A percentile compares a stretch with the other conserved stretches of the same genome.
These are phyloP conservation scores for Cotoneaster glaucophyllus DNA, from an alignment of 306 rosid genomes.

Conservation along the genomic window DNA sequence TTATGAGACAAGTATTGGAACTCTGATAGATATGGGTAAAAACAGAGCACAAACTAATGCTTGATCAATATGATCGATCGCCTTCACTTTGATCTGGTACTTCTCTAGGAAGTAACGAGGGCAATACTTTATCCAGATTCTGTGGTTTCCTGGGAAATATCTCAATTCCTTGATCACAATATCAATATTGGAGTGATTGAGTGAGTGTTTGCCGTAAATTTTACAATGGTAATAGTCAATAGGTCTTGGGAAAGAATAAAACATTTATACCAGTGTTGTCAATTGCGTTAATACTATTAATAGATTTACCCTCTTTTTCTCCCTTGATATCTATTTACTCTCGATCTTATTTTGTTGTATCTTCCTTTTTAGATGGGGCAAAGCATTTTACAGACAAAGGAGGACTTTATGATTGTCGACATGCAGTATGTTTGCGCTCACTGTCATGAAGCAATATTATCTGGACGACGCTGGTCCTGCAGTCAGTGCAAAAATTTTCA, in stretches of 20 bases:
- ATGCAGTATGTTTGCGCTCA: constrained; percentile 46
- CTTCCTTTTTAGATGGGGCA: constrained; percentile 42
- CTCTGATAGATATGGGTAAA: not conserved
- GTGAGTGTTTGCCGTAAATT: not conserved
- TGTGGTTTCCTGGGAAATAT: not conserved
- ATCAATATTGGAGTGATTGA: not conserved
- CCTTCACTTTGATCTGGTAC: not conserved
- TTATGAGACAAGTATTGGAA: not conserved
- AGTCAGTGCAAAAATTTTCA: constrained; percentile 44
- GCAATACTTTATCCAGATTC: not conserved
- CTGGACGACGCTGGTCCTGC: constrained; percentile 57
- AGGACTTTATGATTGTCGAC: constrained; percentile 49
- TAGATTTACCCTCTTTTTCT: not conserved
- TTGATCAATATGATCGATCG: not conserved
- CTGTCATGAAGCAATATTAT: constrained; percentile 41
- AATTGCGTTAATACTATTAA: not conserved
- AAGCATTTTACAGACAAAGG: constrained; percentile 33
- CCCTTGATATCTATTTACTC: not conserved
- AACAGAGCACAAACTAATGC: not conserved
- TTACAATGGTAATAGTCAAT: not conserved
- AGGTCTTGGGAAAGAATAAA: not conserved
- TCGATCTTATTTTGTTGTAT: constrained; percentile 5
- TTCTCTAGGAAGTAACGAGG: not conserved
- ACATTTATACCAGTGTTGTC: not conserved
- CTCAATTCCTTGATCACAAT: not conserved